phyloP scores from a whole-genome alignment of 345 rosid genomes.

The Syzygium aqueum region DNA sequence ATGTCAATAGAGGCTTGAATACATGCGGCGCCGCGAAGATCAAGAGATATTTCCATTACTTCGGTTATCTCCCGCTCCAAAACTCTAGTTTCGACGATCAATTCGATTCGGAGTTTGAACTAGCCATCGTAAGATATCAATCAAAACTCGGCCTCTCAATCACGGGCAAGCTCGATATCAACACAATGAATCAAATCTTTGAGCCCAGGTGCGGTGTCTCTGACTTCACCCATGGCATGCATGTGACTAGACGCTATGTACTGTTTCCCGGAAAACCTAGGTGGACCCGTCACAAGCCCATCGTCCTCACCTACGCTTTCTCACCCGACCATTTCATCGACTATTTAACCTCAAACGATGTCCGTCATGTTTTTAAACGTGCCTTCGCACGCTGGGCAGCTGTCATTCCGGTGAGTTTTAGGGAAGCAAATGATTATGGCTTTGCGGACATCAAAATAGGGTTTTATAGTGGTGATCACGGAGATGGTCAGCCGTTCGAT shows the following conservation, averaged over 20 bases:
- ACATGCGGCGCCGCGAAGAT: slow-evolving; percentile 25
- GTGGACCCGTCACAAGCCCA: slow-evolving; percentile 47
- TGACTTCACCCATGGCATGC: slow-evolving; percentile 18
- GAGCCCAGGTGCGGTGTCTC: slow-evolving; percentile 56
- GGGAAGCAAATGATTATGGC: slow-evolving; percentile 42
- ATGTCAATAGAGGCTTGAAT: slow-evolving; percentile 7
- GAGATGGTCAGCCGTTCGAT: slow-evolving; percentile 85
- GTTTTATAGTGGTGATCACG: slow-evolving; percentile 76
- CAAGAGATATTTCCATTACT: slow-evolving; percentile 39
- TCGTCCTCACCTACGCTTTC: slow-evolving; percentile 56
- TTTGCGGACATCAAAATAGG: slow-evolving; percentile 71
- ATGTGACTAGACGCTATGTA: slow-evolving; percentile 23
- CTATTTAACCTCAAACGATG: slow-evolving; percentile 21
- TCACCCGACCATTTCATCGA: slow-evolving; percentile 43
- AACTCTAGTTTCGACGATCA: slow-evolving; percentile 6
- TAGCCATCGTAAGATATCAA: slow-evolving; percentile 37
- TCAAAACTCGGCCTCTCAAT: slow-evolving; percentile 36
- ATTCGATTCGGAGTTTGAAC: slow-evolving; percentile 17
- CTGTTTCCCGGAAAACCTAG: slow-evolving; percentile 60
- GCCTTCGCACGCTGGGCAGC: slow-evolving; percentile 65
- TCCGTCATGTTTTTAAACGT: slow-evolving; percentile 31
- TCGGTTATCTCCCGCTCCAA: slow-evolving; percentile 31
- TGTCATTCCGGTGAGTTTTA: slow-evolving; percentile 62
- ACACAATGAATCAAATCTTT: slow-evolving; percentile 28
- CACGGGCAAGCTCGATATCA: slow-evolving; percentile 46